A percentile compares a stretch with the other conserved stretches of the same genome.
Evolutionary conservation across 148 eudicot species (phyloP).

Genomic region (Limonium bicolor): DNA sequence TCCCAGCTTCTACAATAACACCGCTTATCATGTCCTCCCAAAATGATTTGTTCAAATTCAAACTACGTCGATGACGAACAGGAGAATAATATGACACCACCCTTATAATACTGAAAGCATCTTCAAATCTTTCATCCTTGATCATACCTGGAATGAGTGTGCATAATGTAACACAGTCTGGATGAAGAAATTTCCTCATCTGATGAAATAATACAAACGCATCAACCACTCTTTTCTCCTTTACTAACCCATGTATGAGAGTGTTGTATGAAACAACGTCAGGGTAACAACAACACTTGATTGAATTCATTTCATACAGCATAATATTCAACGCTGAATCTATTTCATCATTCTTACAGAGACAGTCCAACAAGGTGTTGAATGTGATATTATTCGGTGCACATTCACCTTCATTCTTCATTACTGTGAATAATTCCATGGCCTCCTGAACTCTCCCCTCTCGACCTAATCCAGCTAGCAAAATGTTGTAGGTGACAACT

Average conservation of each 20-base stretch:
- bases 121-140: constrained; percentile 37
- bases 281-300: constrained; percentile 55
- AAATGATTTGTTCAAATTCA: constrained; percentile 15
- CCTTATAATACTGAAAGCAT: constrained; percentile 50
- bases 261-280: constrained; percentile 81
- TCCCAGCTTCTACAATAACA: constrained; percentile 39
- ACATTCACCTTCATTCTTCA: constrained; percentile 38
- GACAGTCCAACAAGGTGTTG: constrained; percentile 77
- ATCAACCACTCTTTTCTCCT: constrained; percentile 40
- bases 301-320: constrained; percentile 46
- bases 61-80: constrained; percentile 11
- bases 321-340: constrained; percentile 48
- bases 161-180: constrained; percentile 69
- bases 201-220: constrained; percentile 82
- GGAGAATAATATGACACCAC: too few species aligned
- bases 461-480: constrained; percentile 71
- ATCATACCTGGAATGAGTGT: constrained; percentile 68
- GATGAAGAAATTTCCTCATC: constrained; percentile 54
- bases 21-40: constrained; percentile 69
- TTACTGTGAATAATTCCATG: constrained; percentile 40
- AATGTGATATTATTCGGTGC: constrained; percentile 67
- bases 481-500: constrained; percentile 82
- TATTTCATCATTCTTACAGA: constrained; percentile 72
- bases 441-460: constrained; percentile 73
- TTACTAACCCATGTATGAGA: constrained; percentile 55